A percentile compares a stretch with the other conserved stretches of the same genome.
Evolutionary conservation across 805 yeast species (phyloP).

Genomic region (Ogataea naganishii): DNA sequence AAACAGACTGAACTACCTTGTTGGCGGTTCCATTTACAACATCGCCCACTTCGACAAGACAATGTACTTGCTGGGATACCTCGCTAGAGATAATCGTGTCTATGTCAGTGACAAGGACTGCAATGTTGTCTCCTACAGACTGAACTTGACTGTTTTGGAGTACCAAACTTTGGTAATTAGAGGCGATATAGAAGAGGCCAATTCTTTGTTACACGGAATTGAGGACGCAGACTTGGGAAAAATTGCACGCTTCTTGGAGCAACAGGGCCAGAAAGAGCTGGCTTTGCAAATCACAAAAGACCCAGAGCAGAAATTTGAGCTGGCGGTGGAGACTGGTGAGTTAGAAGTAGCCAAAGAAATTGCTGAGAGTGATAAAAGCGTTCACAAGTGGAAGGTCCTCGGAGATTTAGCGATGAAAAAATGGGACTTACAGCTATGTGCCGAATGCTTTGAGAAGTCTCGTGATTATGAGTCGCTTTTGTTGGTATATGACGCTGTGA

Average conservation of each 20-base stretch:
- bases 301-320: slow-evolving; percentile 83
- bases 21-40: slow-evolving; percentile 89
- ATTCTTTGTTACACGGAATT: slow-evolving; percentile 51
- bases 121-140: slow-evolving; percentile 69
- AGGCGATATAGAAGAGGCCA: slow-evolving; percentile 85
- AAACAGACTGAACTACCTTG: slow-evolving; percentile 86
- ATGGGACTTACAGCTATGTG: slow-evolving; percentile 79
- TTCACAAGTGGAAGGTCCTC: slow-evolving; percentile 80
- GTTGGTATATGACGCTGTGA: slow-evolving; percentile 74
- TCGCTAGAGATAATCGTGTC: slow-evolving; percentile 83
- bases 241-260: slow-evolving; percentile 87
- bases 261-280: slow-evolving; percentile 79
- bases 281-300: slow-evolving; percentile 82
- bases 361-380: slow-evolving; percentile 43
- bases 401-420: slow-evolving; percentile 78
- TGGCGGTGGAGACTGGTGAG: slow-evolving; percentile 71
- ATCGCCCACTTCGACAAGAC: slow-evolving; percentile 88
- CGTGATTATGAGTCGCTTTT: slow-evolving; percentile 76
- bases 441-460: slow-evolving; percentile 69
- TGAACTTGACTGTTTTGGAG: slow-evolving; percentile 82
- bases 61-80: slow-evolving; percentile 80
- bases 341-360: slow-evolving; percentile 64
- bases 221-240: slow-evolving; percentile 63
- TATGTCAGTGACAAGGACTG: slow-evolving; percentile 89
- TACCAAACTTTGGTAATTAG: slow-evolving; percentile 93